These are phyloP conservation scores for Schizonepeta tenuifolia DNA, from an alignment of 257 asterid genomes.

Conservation along the genomic window DNA sequence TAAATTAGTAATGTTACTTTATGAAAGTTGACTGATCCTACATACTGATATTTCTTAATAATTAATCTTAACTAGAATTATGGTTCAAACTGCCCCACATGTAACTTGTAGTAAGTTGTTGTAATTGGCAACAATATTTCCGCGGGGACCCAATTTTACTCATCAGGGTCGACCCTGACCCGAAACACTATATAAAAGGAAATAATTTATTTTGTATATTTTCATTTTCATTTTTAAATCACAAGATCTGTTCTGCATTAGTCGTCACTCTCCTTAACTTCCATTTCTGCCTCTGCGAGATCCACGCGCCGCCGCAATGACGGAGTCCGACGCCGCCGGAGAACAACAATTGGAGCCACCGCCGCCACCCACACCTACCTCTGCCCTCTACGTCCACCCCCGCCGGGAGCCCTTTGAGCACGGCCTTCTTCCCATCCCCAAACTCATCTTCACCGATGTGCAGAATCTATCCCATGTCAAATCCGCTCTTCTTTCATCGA, in stretches of 20 bases:
- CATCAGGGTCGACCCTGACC: conserved; percentile 21
- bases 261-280: conserved; percentile 13
- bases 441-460: conserved; percentile 75
- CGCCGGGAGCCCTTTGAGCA: conserved; percentile 95
- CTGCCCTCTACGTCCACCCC: conserved; percentile 57
- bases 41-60: neutral
- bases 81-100: neutral
- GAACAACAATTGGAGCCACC: conserved; percentile 40
- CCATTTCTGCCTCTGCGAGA: conserved; percentile 33
- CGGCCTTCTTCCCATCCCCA: conserved; percentile 85
- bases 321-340: conserved; percentile 40
- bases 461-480: conserved; percentile 68
- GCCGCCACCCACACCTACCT: conserved; percentile 37
- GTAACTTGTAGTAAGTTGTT: too few species aligned
- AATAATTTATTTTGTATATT: neutral
- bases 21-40: too few species aligned
- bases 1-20: too few species aligned
- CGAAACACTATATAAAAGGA: neutral
- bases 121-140: neutral
- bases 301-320: conserved; percentile 64
- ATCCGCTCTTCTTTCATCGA: conserved; percentile 62
- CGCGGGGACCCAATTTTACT: conserved; percentile 31
- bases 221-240: neutral
- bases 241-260: conserved; percentile 22
- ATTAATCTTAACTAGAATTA: neutral